These are phyloP conservation scores for Mikania micrantha DNA, from an alignment of 129 eudicot species.

Conservation along the genomic window DNA sequence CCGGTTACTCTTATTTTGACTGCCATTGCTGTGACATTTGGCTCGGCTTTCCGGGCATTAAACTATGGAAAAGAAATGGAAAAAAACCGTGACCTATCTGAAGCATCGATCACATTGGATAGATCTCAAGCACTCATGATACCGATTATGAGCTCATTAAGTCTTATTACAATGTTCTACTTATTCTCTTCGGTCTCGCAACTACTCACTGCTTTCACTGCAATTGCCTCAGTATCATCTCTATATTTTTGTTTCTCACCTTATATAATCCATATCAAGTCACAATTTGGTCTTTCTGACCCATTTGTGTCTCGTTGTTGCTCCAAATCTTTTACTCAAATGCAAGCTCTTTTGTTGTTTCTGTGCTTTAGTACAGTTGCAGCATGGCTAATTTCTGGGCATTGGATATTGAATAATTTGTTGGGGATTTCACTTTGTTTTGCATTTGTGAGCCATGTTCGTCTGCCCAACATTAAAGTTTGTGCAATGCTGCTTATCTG, in stretches of 20 bases:
- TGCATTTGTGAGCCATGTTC: conserved; percentile 97
- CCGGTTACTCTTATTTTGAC: conserved; percentile 77
- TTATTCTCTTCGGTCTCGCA: conserved; percentile 94
- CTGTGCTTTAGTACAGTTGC: conserved; percentile 49
- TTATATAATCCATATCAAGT: conserved; percentile 44
- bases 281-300: conserved; percentile 64
- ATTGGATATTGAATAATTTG: conserved; percentile 84
- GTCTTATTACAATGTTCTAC: conserved; percentile 88
- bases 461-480: conserved; percentile 91
- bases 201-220: conserved; percentile 83
- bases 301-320: conserved; percentile 75
- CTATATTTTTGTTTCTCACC: conserved; percentile 79
- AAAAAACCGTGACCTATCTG: conserved; percentile 73
- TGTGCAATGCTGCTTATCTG: conserved; percentile 87
- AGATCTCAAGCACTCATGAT: conserved; percentile 94
- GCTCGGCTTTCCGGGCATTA: conserved; percentile 80
- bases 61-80: conserved; percentile 94
- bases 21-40: conserved; percentile 74
- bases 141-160: conserved; percentile 92
- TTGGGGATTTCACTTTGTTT: conserved; percentile 93
- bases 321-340: conserved; percentile 67
- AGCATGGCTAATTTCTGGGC: conserved; percentile 86
- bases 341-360: conserved; percentile 53
- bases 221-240: conserved; percentile 70
- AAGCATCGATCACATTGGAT: conserved; percentile 85